These are phyloP conservation scores for Trichosporon inkin DNA, from an alignment of 1,284 basidiomycete genomes.

Conservation along the genomic window DNA sequence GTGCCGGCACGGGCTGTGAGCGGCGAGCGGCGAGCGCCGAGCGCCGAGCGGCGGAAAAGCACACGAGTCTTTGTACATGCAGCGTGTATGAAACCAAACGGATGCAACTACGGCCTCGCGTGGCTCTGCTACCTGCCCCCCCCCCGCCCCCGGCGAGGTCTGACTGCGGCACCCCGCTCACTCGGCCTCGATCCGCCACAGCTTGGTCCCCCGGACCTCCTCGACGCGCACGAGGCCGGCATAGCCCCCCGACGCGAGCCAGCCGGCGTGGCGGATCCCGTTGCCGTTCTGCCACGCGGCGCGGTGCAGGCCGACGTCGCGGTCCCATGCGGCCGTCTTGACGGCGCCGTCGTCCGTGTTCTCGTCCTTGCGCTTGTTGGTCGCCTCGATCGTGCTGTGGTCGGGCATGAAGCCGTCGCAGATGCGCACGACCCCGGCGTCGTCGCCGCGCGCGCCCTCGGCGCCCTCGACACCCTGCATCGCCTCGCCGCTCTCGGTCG, in stretches of 20 bases:
- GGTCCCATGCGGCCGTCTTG: constrained; percentile 64
- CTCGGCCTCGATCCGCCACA: not conserved
- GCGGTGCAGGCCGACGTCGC: constrained; percentile 67
- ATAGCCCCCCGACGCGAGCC: constrained; percentile 72
- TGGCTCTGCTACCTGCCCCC: too few relatives aligned
- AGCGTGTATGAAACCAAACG: too few relatives aligned
- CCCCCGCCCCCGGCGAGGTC: too few relatives aligned
- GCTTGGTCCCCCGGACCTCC: constrained; percentile 51
- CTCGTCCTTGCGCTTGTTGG: constrained; percentile 18
- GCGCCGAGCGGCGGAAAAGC: too few relatives aligned
- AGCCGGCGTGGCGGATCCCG: constrained; percentile 61
- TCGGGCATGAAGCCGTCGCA: constrained; percentile 72
- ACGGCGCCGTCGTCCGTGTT: constrained; percentile 19
- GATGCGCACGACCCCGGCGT: constrained; percentile 60
- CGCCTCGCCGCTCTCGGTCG: not conserved
- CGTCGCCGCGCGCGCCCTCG: too few relatives aligned
- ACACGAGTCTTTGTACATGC: not conserved
- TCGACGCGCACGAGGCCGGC: constrained; percentile 83
- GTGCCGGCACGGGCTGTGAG: too few relatives aligned
- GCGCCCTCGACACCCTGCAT: not conserved
- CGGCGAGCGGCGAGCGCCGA: too few relatives aligned
- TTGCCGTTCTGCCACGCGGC: constrained; percentile 73
- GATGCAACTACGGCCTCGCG: too few relatives aligned
- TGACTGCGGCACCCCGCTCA: too few relatives aligned
- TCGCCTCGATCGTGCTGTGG: constrained; percentile 17